phyloP scores from a whole-genome alignment of 805 yeast genomes.

The Torulaspora gathmanii region DNA sequence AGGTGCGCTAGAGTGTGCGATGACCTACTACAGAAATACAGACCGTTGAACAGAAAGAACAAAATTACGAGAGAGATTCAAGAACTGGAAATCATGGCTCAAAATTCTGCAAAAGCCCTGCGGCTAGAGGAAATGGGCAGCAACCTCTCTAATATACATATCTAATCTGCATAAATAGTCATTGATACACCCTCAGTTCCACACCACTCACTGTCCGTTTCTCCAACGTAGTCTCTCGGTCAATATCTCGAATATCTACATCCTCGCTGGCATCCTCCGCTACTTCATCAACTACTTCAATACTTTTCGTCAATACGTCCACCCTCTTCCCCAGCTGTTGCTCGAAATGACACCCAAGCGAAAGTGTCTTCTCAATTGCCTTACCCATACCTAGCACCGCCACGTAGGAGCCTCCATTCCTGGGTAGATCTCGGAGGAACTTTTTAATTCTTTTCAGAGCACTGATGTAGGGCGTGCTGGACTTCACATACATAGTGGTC shows the following conservation, averaged over 20 bases:
- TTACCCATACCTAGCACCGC: constrained; percentile 72
- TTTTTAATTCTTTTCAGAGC: constrained; percentile 63
- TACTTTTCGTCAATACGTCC: constrained; percentile 58
- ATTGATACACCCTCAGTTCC: constrained; percentile 40
- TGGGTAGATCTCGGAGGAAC: constrained; percentile 45
- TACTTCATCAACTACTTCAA: constrained; percentile 70
- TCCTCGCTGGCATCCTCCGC: constrained; percentile 28
- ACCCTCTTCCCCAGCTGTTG: constrained; percentile 46
- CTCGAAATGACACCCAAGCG: constrained; percentile 58
- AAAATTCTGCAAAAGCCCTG: constrained; percentile 8
- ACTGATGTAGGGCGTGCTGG: constrained; percentile 66
- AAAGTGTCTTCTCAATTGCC: constrained; percentile 58
- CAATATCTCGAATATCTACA: constrained; percentile 26
- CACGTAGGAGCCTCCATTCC: constrained; percentile 44
- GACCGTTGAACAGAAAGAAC: constrained; percentile 36
- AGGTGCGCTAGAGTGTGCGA: constrained; percentile 47
- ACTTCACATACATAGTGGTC: constrained; percentile 54
- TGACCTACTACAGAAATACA: constrained; percentile 35
- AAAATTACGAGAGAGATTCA: constrained; percentile 47
- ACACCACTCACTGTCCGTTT: constrained; percentile 42
- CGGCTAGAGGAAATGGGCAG: neutral
- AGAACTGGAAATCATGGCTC: constrained; percentile 40
- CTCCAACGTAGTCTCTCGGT: constrained; percentile 32
- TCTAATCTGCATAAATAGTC: constrained; percentile 4
- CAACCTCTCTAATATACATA: constrained; percentile 1